Evolutionary conservation across 2,329 filamentous ascomycete genomes (phyloP), one percentile per base, ranked within the genome.

Genomic region (Claviceps pusilla): DNA sequence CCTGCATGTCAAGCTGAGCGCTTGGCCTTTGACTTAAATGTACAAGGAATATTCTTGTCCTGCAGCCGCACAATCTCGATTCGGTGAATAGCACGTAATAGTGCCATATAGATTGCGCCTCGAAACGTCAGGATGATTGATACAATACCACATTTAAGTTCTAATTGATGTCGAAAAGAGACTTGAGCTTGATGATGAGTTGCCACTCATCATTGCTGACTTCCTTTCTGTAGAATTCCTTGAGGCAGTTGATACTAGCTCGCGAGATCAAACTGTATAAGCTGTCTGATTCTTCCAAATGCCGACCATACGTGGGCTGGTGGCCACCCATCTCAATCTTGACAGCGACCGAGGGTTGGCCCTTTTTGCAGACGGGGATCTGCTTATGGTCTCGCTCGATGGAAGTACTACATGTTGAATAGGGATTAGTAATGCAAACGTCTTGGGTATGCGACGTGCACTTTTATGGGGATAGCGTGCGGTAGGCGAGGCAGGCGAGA

Each of bases 351-450:
- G 89, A 94, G n/a, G 94, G 93, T 66, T 95, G 87, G 52, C 91
- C 91, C 73, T 89, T 91, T 72, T 98, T 98, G 76, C 89, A 95
- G 55, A 95, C 78, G 10, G 78, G 80, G 60, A 98, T 84, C 59
- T 93, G 83, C 75, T 98, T 98, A 79, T 98, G 93, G 62, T 98
- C 94, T 67, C 94, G 85, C 71, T 98, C 91, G 65, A 98, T 98
- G 2, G 86, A 90, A 54, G 87, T 87, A n/a, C 90, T 95, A 11
- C 7, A 48, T 5, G 14, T 42, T 4, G 19, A 28, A n/a, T 1
- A 10, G 31, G 14, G 7, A 41, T 54, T 47, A 49, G 39, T 19
- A 41, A 46, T 14, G 31, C 7, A 12, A 33, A 11, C 16, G 14
- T 41, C 14, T 41, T 41, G 14, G 14, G 6, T 31, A 47, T 47